A percentile compares a stretch with the other conserved stretches of the same genome.
Evolutionary conservation across 2,329 filamentous ascomycete species (phyloP).

Genomic region (Orbilia blumenaviensis): DNA sequence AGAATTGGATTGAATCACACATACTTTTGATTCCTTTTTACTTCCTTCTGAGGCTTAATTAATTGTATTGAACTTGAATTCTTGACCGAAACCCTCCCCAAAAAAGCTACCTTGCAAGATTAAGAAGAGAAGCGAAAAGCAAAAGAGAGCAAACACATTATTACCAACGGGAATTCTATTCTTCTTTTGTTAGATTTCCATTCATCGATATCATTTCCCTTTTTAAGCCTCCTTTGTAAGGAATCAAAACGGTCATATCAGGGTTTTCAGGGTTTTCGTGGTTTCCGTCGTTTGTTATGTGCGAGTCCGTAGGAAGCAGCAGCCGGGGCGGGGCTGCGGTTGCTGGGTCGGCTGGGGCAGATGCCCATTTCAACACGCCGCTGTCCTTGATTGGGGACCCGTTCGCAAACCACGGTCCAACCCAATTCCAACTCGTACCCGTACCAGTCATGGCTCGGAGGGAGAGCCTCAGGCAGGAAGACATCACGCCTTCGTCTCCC

Average conservation of each 20-base stretch:
- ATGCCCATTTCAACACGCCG: slow-evolving; percentile 48
- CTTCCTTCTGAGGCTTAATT: neutral
- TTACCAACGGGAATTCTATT: neutral
- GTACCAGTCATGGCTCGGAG: slow-evolving; percentile 51
- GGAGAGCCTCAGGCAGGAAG: slow-evolving; percentile 50
- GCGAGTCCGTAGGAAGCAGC: slow-evolving; percentile 24
- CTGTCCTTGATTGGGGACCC: slow-evolving; percentile 52
- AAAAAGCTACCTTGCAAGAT: no score
- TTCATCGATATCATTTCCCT: neutral
- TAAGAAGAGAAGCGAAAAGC: neutral
- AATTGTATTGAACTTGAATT: no score
- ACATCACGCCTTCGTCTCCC: slow-evolving; percentile 48
- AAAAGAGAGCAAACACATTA: neutral
- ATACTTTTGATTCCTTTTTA: neutral
- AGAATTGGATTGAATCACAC: neutral
- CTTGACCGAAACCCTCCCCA: no score
- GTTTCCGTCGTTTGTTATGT: slow-evolving; percentile 23
- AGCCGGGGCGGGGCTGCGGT: slow-evolving; percentile 16
- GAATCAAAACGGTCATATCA: neutral
- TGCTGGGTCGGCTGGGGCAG: slow-evolving; percentile 24
- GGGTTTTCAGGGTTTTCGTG: neutral
- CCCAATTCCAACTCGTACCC: slow-evolving; percentile 35
- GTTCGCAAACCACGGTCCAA: slow-evolving; percentile 50
- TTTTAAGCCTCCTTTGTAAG: neutral
- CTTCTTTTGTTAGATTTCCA: neutral